Base-by-base conservation (phyloP, 495 filamentous ascomycete species). In the Aspergillus asperescens region DNA sequence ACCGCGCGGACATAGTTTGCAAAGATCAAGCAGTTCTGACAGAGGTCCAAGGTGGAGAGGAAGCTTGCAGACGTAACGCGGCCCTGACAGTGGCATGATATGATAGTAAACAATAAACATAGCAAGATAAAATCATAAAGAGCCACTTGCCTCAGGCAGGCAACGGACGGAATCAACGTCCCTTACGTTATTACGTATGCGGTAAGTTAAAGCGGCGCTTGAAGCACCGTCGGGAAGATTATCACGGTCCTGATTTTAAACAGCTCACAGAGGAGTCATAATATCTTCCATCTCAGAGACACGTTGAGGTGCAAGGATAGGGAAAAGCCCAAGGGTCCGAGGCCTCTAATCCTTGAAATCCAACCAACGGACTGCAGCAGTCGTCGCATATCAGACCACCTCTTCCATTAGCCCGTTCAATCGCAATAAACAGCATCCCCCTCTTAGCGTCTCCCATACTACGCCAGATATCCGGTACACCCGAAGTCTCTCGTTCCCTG, bases 401-500 rank as follows among this genome's bases (percentile, higher is more conserved):
- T 7, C 29, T 24, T 23, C 20, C 43, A 46, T 46, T 46, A 31
- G 37, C 37, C 37, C 37, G 37, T 40, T 40, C 37, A 12, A 24
- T 22, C 19, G 23, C 29, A 35, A 47, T 47, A 16, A 47, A 35
- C 44, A 35, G 12, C 9, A 9, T 28, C 25, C 42, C 44, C 44
- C 44, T 29, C 44, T 46, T 47, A 47, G 44, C 29, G 44, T 32
- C 29, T 12, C 25, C 1, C 44, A 35, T 34, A 47, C 29, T 38
- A 27, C 45, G 15, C 28, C 41, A 37, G n/a, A 35, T 32, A 38
- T 48, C 32, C 19, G 3, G n/a, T 15, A 24, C 28, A 6, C 32
- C 27, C 19, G 1, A 16, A 48, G 44, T 4, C 27, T 23, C 4
- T 27, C 18, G 23, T 43, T 25, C 20, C 40, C 13, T 34, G 19